Evolutionary conservation across 2,329 filamentous ascomycete genomes (phyloP), one percentile per base, ranked within the genome.

Genomic region (Botrytis porri): DNA sequence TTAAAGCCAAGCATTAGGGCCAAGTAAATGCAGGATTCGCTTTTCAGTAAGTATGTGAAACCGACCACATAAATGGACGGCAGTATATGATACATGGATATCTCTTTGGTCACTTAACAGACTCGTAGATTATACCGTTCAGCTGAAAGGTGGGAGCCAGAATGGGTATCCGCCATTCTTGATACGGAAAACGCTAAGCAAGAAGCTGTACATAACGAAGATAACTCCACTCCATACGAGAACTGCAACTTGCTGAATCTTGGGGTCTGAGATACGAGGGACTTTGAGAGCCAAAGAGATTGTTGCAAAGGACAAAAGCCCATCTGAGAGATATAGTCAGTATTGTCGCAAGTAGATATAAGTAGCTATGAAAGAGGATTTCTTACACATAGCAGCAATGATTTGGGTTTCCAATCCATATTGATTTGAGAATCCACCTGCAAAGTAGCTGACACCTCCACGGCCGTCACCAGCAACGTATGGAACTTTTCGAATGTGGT

Each of bases 151-250:
- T 72, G 96, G 96, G 75, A 99, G 87, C 80, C 90, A 94, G 84
- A 98, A 98, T 25, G 95, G 95, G 83, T 99, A 99, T 37, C 94
- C 94, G 48, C 90, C 90, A 81, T 98, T 99, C 90, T 99, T 99
- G 79, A 92, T 86, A 79, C 95, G 90, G 88, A 99, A 99, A 75
- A 97, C 86, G 83, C 93, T 98, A 77, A 99, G 88, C 76, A 99
- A 86, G 84, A 97, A 96, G 85, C 95, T 97, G 86, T 98, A 98
- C 84, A 94, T 89, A 76, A 92, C 84, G 78, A 97, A 90, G 73
- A 98, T 84, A 43, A 96, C 85, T 63, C 85, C 88, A 32, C 89
- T 90, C 93, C 94, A 98, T 61, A 92, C 86, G 73, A 98, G 83
- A 9, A 97, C 91, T 51, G 92, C 91, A 54, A 96, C 84, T 81